A percentile compares a stretch with the other conserved stretches of the same genome.
These are phyloP conservation scores for Delonix regia DNA, from an alignment of 306 rosid species.

Conservation along the genomic window DNA sequence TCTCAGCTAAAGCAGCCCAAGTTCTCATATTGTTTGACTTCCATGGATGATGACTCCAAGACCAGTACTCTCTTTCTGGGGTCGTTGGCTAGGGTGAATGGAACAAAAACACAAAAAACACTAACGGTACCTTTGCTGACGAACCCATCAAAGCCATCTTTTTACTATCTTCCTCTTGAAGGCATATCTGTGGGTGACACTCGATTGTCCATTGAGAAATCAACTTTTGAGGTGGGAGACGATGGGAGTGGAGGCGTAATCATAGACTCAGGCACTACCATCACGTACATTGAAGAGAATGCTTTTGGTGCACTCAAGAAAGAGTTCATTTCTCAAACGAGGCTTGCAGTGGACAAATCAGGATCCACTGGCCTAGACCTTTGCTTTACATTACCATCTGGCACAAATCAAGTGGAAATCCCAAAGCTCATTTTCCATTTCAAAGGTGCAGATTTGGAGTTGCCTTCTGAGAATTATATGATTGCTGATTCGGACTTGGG, in stretches of 20 bases:
- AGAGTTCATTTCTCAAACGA: conserved; percentile 62
- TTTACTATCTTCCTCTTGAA: conserved; percentile 76
- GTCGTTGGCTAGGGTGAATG: conserved; percentile 45
- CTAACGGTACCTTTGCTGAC: conserved; percentile 59
- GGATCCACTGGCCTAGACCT: conserved; percentile 65
- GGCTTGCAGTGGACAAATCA: conserved; percentile 48
- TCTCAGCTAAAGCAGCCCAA: conserved; percentile 71
- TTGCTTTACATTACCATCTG: conserved; percentile 65
- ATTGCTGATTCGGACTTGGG: conserved; percentile 59
- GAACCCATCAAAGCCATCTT: conserved; percentile 78
- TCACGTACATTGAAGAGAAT: conserved; percentile 54
- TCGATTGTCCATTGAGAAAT: conserved; percentile 45
- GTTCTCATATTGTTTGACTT: conserved; percentile 81
- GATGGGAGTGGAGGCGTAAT: conserved; percentile 86
- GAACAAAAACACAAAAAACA: conserved; percentile 14
- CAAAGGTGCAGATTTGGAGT: conserved; percentile 69
- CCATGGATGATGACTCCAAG: conserved; percentile 65
- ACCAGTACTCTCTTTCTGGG: conserved; percentile 74
- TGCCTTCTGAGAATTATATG: conserved; percentile 73
- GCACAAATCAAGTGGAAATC: conserved; percentile 43
- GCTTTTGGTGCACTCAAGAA: conserved; percentile 51
- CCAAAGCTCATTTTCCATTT: conserved; percentile 77
- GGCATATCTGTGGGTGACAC: conserved; percentile 80
- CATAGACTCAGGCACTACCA: conserved; percentile 91
- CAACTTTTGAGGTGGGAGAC: conserved; percentile 58